Base-by-base conservation (phyloP, 2,329 filamentous ascomycete species). In the Penicillium sp. region DNA sequence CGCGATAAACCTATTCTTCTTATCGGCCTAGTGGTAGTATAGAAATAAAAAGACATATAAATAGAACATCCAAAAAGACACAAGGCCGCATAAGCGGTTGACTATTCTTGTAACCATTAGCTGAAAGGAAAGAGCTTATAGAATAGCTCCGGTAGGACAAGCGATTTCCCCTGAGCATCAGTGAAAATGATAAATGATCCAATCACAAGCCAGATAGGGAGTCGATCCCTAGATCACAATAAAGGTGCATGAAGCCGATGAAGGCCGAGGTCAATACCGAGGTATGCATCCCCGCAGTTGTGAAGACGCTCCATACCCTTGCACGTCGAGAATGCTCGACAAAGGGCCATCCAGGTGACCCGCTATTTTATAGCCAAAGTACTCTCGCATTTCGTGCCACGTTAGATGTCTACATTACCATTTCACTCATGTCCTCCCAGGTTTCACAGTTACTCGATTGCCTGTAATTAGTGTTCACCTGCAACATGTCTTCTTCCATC, bases 401-500 rank as follows among this genome's bases (percentile, higher is more conserved):
- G 5, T 23, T 7, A 5, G 13, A 2, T 16, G 13, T 23, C 13
- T 25, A 33, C 13, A 34, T 34, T 15, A 10, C 11, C 3, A 34
- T 34, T 19, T 19, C 5, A n/a, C 9, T 50, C 10, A 13, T n/a
- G 21, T 21, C 19, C 15, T 25, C 27, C 16, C 16, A 36, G 21
- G 11, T 25, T 19, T 13, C 21, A 34, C 16, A 8, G 16, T 10
- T 5, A n/a, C 9, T 52, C 2, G 2, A 23, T 44, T 45, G 29
- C 27, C 21, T 27, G 16, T 13, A 9, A 36, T 19, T n/a, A n/a
- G 21, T 45, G 29, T 11, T 15, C 25, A 33, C 25, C 11, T 46
- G 16, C 47, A 60, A 47, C 40, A 72, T 71, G 68, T 53, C 65
- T 25, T 64, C 64, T 44, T 71, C 63, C 53, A 64, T 70, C 61